These are phyloP conservation scores for Colletotrichum sp. DNA, from an alignment of 2,329 filamentous ascomycete species.

Conservation along the genomic window DNA sequence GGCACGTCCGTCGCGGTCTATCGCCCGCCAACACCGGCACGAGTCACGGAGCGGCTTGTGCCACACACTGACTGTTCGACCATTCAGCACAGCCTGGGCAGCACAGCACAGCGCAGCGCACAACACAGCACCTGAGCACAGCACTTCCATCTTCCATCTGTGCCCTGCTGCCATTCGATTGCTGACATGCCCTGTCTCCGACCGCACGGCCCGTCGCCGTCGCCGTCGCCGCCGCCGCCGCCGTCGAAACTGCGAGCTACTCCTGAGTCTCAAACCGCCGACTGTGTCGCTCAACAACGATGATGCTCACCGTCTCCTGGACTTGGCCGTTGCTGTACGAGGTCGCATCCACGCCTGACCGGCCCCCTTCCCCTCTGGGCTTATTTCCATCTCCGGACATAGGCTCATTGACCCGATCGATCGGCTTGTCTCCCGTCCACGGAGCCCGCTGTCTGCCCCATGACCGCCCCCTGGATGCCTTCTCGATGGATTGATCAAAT, in stretches of 20 bases:
- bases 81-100: background rate
- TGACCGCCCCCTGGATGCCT: background rate
- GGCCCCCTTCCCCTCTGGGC: background rate
- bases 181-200: background rate
- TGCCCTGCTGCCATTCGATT: background rate
- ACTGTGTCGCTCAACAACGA: background rate
- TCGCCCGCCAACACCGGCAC: background rate
- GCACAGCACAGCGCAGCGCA: background rate
- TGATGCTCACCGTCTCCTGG: background rate
- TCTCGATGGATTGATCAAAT: background rate
- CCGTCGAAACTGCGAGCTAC: conserved; percentile 5
- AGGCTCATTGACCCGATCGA: conserved; percentile 12
- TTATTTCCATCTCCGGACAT: conserved; percentile 10
- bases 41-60: background rate
- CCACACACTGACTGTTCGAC: background rate
- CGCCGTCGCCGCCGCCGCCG: background rate
- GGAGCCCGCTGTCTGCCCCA: background rate
- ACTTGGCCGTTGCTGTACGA: background rate
- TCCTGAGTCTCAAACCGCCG: conserved; percentile 18
- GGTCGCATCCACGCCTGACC: background rate
- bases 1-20: background rate
- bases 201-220: background rate
- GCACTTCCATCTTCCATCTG: background rate
- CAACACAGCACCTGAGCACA: background rate
- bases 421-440: conserved; percentile 3